Percentiles rank a stretch among this genome's conserved stretches.
Evolutionary conservation across 208 protist species (phyloP).

Genomic region (Crithidia sp.): DNA sequence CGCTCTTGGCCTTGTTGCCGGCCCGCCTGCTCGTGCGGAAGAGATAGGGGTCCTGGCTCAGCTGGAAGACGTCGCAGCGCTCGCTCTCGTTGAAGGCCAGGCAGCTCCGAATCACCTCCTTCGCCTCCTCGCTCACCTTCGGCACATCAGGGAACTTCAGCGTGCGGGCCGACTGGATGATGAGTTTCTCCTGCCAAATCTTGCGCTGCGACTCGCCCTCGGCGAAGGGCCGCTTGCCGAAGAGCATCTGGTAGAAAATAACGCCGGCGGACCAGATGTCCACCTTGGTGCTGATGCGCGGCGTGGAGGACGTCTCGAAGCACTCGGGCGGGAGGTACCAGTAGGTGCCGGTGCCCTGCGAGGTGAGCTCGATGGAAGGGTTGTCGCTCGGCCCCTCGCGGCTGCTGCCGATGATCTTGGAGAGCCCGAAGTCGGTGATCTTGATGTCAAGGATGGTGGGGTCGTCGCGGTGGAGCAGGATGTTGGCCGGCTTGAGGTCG

Average conservation of each 20-base stretch:
- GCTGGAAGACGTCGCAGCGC: constrained; percentile 75
- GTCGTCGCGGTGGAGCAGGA: constrained; percentile 72
- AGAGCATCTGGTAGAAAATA: constrained; percentile 97
- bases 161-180: constrained; percentile 60
- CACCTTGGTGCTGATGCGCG: constrained; percentile 90
- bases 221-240: constrained; percentile 94
- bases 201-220: constrained; percentile 89
- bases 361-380: constrained; percentile 94
- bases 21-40: constrained; percentile 41
- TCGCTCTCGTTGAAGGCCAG: constrained; percentile 73
- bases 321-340: constrained; percentile 97
- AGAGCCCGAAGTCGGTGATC: constrained; percentile 98
- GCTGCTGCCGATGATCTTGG: constrained; percentile 90
- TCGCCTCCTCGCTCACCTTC: constrained; percentile 82
- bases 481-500: constrained; percentile 82
- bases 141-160: constrained; percentile 73
- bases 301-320: constrained; percentile 88
- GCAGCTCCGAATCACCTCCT: constrained; percentile 75
- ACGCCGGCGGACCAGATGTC: constrained; percentile 94
- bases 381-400: constrained; percentile 65
- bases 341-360: constrained; percentile 96
- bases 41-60: constrained; percentile 76
- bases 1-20: constrained; percentile 33
- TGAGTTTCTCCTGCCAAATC: constrained; percentile 87
- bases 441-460: constrained; percentile 86